A percentile compares a stretch with the other conserved stretches of the same genome.
phyloP scores from a whole-genome alignment of 805 yeast genomes.

The Candida insectorum region DNA sequence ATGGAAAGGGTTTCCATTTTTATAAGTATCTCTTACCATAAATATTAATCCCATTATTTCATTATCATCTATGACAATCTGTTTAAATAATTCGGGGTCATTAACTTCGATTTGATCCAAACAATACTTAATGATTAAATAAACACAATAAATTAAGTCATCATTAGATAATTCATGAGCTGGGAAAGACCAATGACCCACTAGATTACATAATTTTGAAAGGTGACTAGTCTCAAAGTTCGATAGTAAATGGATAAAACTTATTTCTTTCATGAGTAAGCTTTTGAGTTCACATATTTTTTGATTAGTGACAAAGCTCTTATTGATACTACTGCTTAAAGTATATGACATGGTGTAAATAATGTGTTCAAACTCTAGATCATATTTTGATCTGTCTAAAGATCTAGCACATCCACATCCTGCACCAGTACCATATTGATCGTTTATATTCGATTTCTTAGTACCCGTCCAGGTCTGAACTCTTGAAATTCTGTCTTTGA shows the following conservation, averaged over 20 bases:
- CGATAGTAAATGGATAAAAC: conserved; percentile 26
- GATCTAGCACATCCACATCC: not conserved
- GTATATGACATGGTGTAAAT: conserved; percentile 36
- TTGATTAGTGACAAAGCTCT: conserved; percentile 18
- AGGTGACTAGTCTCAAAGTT: conserved; percentile 22
- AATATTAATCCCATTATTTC: conserved; percentile 58
- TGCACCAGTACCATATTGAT: too few species aligned
- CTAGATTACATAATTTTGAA: conserved; percentile 33
- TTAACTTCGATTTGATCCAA: conserved; percentile 22
- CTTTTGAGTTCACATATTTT: conserved; percentile 21
- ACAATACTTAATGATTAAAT: conserved; percentile 48
- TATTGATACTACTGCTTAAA: conserved; percentile 23
- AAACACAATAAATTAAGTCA: conserved; percentile 63
- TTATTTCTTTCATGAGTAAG: conserved; percentile 24
- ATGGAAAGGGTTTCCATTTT: conserved; percentile 86
- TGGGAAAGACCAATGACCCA: conserved; percentile 66
- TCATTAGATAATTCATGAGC: conserved; percentile 64
- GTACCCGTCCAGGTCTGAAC: conserved; percentile 46
- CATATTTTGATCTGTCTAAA: not conserved
- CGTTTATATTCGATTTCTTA: conserved; percentile 12
- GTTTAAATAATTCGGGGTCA: not conserved
- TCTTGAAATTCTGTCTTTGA: conserved; percentile 31
- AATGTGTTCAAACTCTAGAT: conserved; percentile 5
- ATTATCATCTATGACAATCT: conserved; percentile 26
- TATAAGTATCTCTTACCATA: conserved; percentile 73